Conservation (phyloP, 352 stramenopile species). For the Phytophthora citricola region DNA sequence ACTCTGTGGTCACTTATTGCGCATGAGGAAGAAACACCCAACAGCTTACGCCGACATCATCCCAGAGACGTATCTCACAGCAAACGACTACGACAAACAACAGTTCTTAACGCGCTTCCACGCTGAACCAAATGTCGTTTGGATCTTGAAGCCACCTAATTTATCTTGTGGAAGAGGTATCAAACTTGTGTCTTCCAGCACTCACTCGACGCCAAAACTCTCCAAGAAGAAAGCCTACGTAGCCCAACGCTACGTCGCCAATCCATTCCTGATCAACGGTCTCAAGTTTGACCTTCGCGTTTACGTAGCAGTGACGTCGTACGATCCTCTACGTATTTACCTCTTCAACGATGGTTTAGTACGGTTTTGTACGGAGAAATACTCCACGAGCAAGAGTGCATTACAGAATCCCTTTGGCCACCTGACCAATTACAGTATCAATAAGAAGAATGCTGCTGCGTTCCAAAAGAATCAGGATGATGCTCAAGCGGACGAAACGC, state of each 20-base stretch:
- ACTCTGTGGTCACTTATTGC: constrained; percentile 64
- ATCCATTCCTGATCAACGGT: constrained; percentile 88
- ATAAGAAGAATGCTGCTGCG: constrained; percentile 84
- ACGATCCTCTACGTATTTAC: constrained; percentile 87
- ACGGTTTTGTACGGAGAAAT: constrained; percentile 88
- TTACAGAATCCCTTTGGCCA: constrained; percentile 87
- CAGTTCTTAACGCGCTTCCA: constrained; percentile 64
- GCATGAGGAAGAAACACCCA: constrained; percentile 69
- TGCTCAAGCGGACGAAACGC: constrained; percentile 44
- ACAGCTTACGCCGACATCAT: constrained; percentile 58
- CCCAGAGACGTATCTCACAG: constrained; percentile 77
- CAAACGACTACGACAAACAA: constrained; percentile 71
- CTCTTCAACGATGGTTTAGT: constrained; percentile 89
- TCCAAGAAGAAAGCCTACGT: constrained; percentile 81
- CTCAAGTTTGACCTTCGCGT: constrained; percentile 93
- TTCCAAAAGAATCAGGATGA: constrained; percentile 81
- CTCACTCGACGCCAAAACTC: constrained; percentile 50
- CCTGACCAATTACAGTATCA: constrained; percentile 94
- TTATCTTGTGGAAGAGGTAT: constrained; percentile 81
- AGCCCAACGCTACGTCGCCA: constrained; percentile 74
- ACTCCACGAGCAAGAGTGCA: constrained; percentile 66
- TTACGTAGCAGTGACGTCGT: constrained; percentile 90
- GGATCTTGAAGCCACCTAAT: constrained; percentile 85
- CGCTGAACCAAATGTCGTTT: constrained; percentile 56
- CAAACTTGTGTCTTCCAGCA: constrained; percentile 64